Evolutionary conservation across 805 yeast genomes (phyloP).

Genomic region (Huiozyma naganishii): DNA sequence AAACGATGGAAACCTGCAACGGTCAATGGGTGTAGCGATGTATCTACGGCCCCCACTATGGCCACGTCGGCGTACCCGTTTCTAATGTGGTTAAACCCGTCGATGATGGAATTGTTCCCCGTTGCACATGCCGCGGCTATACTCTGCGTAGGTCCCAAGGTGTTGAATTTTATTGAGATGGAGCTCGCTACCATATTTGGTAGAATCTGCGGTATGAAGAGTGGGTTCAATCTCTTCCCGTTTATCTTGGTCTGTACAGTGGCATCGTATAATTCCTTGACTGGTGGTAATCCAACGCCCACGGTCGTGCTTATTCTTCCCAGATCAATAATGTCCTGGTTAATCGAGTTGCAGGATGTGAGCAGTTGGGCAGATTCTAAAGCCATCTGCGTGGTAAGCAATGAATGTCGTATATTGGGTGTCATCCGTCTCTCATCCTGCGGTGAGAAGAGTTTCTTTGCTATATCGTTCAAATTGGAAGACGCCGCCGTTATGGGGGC

Average conservation of each 20-base stretch:
- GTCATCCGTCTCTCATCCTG: slow-evolving; percentile 47
- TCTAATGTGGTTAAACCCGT: slow-evolving; percentile 70
- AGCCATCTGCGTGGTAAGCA: slow-evolving; percentile 72
- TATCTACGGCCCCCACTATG: slow-evolving; percentile 92
- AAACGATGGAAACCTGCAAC: slow-evolving; percentile 89
- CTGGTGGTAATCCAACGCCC: slow-evolving; percentile 89
- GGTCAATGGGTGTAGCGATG: slow-evolving; percentile 75
- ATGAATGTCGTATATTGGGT: slow-evolving; percentile 63
- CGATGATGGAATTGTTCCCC: slow-evolving; percentile 89
- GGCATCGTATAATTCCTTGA: slow-evolving; percentile 50
- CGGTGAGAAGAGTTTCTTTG: slow-evolving; percentile 30
- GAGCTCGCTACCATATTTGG: slow-evolving; percentile 94
- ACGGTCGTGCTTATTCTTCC: slow-evolving; percentile 47
- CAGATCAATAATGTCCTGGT: slow-evolving; percentile 10
- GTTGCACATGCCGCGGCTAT: slow-evolving; percentile 96
- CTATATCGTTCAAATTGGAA: slow-evolving; percentile 31
- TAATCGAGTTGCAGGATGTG: slow-evolving; percentile 1
- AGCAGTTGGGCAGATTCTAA: slow-evolving; percentile 51
- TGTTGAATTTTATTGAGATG: slow-evolving; percentile 64
- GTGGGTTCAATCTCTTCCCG: slow-evolving; percentile 61
- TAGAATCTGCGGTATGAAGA: slow-evolving; percentile 73
- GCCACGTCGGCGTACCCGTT: slow-evolving; percentile 77
- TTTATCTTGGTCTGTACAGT: slow-evolving; percentile 28
- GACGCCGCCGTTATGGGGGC: slow-evolving; percentile 50
- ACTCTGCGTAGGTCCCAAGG: slow-evolving; percentile 79